Percentiles rank a stretch among this genome's conserved stretches.
phyloP scores from a whole-genome alignment of 2,329 filamentous ascomycete species.

The Penicillium freii region DNA sequence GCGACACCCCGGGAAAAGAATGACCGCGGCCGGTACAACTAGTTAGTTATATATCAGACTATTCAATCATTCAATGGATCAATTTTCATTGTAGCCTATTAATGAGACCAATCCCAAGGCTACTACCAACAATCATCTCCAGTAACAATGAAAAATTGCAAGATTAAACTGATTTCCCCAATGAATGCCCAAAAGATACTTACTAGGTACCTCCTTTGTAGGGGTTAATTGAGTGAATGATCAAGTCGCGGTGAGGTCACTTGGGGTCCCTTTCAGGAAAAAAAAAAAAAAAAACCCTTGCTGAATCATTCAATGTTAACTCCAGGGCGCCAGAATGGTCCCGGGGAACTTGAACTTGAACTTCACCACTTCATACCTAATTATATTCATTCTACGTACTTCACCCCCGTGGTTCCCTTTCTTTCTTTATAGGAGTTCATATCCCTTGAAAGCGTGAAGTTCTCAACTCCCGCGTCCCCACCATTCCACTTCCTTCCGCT shows the following conservation, averaged over 20 bases:
- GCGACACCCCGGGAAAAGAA: too few relatives aligned
- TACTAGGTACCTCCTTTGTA: neutral
- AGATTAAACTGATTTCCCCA: neutral
- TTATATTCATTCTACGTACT: neutral
- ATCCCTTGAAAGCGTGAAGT: constrained; percentile 14
- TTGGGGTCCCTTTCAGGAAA: neutral
- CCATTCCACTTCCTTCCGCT: constrained; percentile 14
- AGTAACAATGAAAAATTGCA: neutral
- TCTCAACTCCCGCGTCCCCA: constrained; percentile 9
- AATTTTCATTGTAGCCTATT: neutral
- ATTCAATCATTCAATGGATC: neutral
- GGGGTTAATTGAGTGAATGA: neutral
- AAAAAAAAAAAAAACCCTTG: neutral
- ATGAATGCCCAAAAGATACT: neutral
- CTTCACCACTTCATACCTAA: neutral
- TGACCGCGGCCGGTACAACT: too few relatives aligned
- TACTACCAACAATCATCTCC: neutral
- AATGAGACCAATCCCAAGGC: neutral
- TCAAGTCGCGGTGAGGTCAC: constrained; percentile 5
- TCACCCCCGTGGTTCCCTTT: neutral
- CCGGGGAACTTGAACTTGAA: constrained; percentile 2
- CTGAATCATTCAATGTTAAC: neutral
- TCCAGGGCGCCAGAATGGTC: neutral
- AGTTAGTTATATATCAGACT: too few relatives aligned
- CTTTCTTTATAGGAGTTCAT: constrained; percentile 2